Base-by-base conservation (phyloP, 495 filamentous ascomycete species). In the Aspergillus mulundensis region DNA sequence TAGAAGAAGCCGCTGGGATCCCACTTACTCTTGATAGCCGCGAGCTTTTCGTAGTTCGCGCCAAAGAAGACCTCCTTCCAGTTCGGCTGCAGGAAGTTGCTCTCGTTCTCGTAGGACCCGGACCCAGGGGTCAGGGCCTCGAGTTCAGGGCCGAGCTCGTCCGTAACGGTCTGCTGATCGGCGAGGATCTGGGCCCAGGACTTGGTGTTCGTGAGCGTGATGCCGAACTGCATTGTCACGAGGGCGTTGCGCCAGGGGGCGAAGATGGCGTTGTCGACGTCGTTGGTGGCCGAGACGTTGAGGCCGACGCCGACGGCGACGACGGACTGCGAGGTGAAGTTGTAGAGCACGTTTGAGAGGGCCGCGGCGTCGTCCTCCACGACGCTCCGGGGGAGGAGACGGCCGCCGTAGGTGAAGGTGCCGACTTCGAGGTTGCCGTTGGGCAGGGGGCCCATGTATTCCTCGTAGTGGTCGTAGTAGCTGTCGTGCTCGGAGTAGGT, bases 1-100 rank as follows among this genome's bases (percentile, higher is more conserved):
- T 84, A 87, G 56, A 87, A 77, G 21, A 87, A 72, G 32, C 77
- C 73, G 1, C 69, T 45, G 0, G 85, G 84, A 69, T 88, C 84
- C 32, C 78, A 73, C 49, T 68, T 70, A 5, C 52, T 40, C 69
- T 83, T 81, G 20, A 81, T 64, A 4, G 53, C 10, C 0, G 64
- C 45, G 48, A 81, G 67, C 1, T 36, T 56, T 4, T 20, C 36
- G 53, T 80, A 83, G 64, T 76, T 79, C 7, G 6, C 43, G 0
- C 82, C 82, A 38, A 78, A 86, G 66, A 84, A 85, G 5, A 60
- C 68, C 44, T 74, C 19, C 63, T 84, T 66, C 72, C 74, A 87
- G 57, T 80, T 62, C 5, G 68, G 71, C 61, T 86, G 72, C 45
- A 67, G 69, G 68, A 74, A 76, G 61, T 85, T 71, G 23, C 68